A percentile compares a stretch with the other conserved stretches of the same genome.
Evolutionary conservation across 2,329 filamentous ascomycete species (phyloP).

Genomic region (Hypomyces perniciosus): DNA sequence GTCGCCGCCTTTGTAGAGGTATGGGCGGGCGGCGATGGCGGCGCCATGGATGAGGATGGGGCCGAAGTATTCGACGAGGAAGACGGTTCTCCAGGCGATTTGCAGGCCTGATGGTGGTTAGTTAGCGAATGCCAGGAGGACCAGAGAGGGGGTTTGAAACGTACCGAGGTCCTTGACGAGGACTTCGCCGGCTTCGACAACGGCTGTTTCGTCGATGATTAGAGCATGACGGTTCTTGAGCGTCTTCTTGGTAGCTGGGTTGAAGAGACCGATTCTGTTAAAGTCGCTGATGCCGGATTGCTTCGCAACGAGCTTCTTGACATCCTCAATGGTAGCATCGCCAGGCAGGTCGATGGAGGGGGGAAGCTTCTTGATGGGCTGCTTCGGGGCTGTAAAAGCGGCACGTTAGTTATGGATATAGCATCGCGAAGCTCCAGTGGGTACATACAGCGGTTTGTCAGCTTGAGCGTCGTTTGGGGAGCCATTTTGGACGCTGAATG

Average conservation of each 20-base stretch:
- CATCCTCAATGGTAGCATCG: slow-evolving; percentile 53
- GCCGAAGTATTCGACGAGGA: slow-evolving; percentile 89
- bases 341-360: slow-evolving; percentile 41
- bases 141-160: slow-evolving; percentile 18
- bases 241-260: slow-evolving; percentile 55
- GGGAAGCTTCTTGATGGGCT: slow-evolving; percentile 51
- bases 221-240: slow-evolving; percentile 56
- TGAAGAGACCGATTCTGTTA: slow-evolving; percentile 58
- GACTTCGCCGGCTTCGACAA: slow-evolving; percentile 50
- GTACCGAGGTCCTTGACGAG: slow-evolving; percentile 91
- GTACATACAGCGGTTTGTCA: slow-evolving; percentile 19
- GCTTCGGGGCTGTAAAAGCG: slow-evolving; percentile 35
- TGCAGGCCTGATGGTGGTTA: slow-evolving; percentile 60
- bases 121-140: neutral
- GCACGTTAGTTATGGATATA: neutral
- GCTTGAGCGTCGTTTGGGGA: slow-evolving; percentile 13
- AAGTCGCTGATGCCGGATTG: slow-evolving; percentile 46
- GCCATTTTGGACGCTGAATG: slow-evolving; percentile 6
- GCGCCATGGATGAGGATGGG: slow-evolving; percentile 82
- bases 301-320: slow-evolving; percentile 51
- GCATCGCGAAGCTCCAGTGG: neutral
- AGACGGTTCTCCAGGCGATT: slow-evolving; percentile 88
- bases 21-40: slow-evolving; percentile 64
- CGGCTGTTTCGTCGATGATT: slow-evolving; percentile 41
- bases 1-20: slow-evolving; percentile 44